Evolutionary conservation across 768 basidiomycete genomes (phyloP).

Genomic region (Leccinum incarnatum): DNA sequence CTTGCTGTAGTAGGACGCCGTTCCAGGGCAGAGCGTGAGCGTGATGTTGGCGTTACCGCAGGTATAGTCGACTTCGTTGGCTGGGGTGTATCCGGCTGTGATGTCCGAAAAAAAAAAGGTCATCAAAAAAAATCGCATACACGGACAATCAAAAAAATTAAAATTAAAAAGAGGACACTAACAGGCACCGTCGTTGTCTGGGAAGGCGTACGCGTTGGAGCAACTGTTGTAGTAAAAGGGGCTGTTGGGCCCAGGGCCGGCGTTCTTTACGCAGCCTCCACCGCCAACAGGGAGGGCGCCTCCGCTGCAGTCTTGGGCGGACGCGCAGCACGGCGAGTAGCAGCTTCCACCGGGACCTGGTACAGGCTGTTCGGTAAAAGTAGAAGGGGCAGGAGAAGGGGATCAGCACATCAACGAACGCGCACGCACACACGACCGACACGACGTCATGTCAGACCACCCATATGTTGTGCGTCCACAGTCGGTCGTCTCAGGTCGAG

Average conservation of each 20-base stretch:
- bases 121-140: not conserved
- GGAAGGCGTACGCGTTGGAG: constrained; percentile 15
- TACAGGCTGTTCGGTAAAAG: constrained; percentile 11
- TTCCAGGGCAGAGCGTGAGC: constrained; percentile 22
- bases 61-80: constrained; percentile 21
- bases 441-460: not conserved
- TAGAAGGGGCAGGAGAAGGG: not conserved
- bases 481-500: not conserved
- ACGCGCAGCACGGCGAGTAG: constrained; percentile 22
- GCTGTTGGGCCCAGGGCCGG: not conserved
- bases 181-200: constrained; percentile 23
- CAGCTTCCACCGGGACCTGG: constrained; percentile 18
- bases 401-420: not conserved
- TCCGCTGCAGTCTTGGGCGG: not conserved
- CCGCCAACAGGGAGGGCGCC: not conserved
- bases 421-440: not conserved
- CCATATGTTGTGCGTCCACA: not conserved
- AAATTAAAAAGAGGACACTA: not conserved
- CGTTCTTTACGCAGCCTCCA: not conserved
- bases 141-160: no score
- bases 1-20: constrained; percentile 8
- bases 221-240: not conserved
- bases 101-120: not conserved
- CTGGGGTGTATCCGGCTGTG: constrained; percentile 14
- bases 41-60: constrained; percentile 19